Conservation (phyloP, 2,329 filamentous ascomycete genomes). For the Beauveria sp. region DNA sequence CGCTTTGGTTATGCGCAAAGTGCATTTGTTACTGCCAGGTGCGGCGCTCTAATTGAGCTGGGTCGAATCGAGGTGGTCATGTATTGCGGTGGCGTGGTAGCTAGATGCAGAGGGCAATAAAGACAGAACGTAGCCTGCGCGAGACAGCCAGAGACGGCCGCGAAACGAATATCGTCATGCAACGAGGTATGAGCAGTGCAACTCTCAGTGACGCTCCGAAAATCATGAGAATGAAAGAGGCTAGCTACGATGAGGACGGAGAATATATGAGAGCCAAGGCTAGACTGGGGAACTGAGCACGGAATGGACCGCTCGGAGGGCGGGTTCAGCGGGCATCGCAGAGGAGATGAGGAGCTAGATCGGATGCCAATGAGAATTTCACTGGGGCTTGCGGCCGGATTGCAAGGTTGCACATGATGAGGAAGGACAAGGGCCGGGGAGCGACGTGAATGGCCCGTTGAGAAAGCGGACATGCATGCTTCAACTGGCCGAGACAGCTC, state of each 20-base stretch:
- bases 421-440: background rate
- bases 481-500: background rate
- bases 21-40: background rate
- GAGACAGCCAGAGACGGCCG: slow-evolving; percentile 1
- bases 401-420: slow-evolving; percentile 4
- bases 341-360: background rate
- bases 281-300: background rate
- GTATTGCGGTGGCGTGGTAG: background rate
- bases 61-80: background rate
- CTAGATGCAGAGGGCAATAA: background rate
- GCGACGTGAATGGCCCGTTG: slow-evolving; percentile 7
- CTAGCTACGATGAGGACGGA: background rate
- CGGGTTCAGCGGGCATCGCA: background rate
- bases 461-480: background rate
- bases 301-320: background rate
- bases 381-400: background rate
- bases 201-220: background rate
- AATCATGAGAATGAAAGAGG: background rate
- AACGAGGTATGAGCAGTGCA: background rate
- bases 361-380: slow-evolving; percentile 1
- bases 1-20: background rate
- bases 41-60: background rate
- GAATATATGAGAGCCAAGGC: slow-evolving; percentile 6
- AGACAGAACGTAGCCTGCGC: background rate
- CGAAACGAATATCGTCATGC: background rate